Evolutionary conservation across 805 yeast genomes (phyloP), one percentile per base, ranked within the genome.

Genomic region (Candida multigemmis): DNA sequence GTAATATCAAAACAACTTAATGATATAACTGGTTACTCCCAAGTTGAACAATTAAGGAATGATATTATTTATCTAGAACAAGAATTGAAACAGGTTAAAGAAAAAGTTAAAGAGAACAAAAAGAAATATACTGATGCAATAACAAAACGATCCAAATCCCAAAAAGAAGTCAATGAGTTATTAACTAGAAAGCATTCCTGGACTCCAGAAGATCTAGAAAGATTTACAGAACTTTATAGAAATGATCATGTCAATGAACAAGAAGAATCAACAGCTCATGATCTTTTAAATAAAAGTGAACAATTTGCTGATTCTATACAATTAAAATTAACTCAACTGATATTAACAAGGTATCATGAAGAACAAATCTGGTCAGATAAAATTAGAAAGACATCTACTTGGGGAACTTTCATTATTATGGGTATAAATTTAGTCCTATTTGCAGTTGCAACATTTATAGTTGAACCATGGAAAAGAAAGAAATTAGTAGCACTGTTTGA

Each of bases 301-400:
- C 47, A 44, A 2, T 48, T 53, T 24, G 81, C 78, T 22, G 95
- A 86, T 30, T 75, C 75, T 7, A 51, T 77, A 12, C 89, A 81
- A 38, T 67, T 74, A 29, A 71, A 67, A 31, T 55, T 86, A 24
- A 77, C 85, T 11, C 76, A 76, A 31, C 77, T 83, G 33, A 91
- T 91, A 11, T 61, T 89, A 44, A 76, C 86, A 2, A 62, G 97
- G 40, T 91, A 91, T 44, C 95, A 89, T 36, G 97, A 91, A 49
- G 99, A 91, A 45, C 97, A 91, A 52, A 74, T 91, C 6, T 91
- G 98, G 97, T 84, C 96, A 2, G 98, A 91, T 54, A 87, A 87
- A 52, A 91, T 91, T 33, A 65, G 98, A 34, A 71, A 87, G 38
- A 85, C 94, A 4, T 83, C 95, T 5, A 87, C 97, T 0, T 91